Base-by-base conservation (phyloP, 129 eudicot species). In the Chrysanthemum seticuspe region DNA sequence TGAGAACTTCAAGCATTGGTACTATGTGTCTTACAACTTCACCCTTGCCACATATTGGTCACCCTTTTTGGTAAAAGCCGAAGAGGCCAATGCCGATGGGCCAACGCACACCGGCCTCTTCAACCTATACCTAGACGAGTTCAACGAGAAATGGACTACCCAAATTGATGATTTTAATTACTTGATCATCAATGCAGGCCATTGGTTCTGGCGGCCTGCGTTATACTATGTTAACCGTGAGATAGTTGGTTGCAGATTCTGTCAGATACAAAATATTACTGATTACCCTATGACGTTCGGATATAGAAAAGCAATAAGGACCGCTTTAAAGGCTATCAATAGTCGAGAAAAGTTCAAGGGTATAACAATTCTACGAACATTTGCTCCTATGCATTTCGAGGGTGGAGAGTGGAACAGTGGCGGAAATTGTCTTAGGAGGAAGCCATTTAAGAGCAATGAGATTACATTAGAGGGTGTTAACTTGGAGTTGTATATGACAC, bases 61-160 rank as follows among this genome's bases (percentile, higher is more conserved):
- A 36, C 87, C 98, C 4, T 87, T 86, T 77, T 74, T 91, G 40
- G 96, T 89, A 6, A 79, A 85, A 75, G 57, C 89, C 14, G 67
- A 74, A 51, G 84, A 80, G 19, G 83, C 76, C 14, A 83, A 83
- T 81, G 52, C 93, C 10, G 87, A 85, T 61, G 91, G 87, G 15
- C 89, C 91, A 12, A 79, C 84, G 15, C 87, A 84, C 34, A 83
- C 84, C 0, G 93, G 92, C 52, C 83, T 91, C 18, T 91, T 82
- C 86, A 89, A 87, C 74, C 84, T 91, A 62, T 77, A 84, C 85
- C 92, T 91, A 4, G 97, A 91, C 52, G 91, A 91, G 67, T 80
- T 76, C n/a, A 87, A 88, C 25, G 85, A 83, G 12, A 81, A 81
- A 78, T 92, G 97, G 97, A 83, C 87, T 9, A 70, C 82, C 70